A percentile compares a stretch with the other conserved stretches of the same genome.
phyloP scores from a whole-genome alignment of 805 yeast species.

The Cyberlindnera euphorbiiphila region DNA sequence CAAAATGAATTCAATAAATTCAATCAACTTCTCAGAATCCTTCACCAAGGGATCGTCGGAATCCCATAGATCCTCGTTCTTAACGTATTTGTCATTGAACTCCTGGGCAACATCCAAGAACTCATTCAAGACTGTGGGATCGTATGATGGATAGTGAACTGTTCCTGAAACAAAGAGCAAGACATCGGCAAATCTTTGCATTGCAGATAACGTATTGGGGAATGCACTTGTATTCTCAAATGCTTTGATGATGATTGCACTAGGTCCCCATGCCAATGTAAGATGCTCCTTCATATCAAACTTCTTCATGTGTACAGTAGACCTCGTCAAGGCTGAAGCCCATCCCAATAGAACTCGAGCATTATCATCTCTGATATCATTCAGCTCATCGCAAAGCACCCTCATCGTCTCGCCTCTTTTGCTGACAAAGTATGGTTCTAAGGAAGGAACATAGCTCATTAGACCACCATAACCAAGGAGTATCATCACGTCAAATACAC shows the following conservation, averaged over 20 bases:
- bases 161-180: slow-evolving; percentile 16
- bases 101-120: slow-evolving; percentile 15
- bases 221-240: slow-evolving; percentile 17
- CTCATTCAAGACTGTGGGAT: slow-evolving; percentile 18
- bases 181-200: slow-evolving; percentile 21
- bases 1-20: slow-evolving; percentile 9
- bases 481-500: slow-evolving; percentile 14
- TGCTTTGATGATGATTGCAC: slow-evolving; percentile 13
- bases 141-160: slow-evolving; percentile 23
- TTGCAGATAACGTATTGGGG: slow-evolving; percentile 10
- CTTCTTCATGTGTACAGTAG: slow-evolving; percentile 12
- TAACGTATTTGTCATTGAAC: slow-evolving; percentile 18
- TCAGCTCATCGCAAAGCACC: slow-evolving; percentile 7
- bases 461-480: slow-evolving; percentile 17
- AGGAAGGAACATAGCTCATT: slow-evolving; percentile 3
- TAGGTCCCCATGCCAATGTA: slow-evolving; percentile 21
- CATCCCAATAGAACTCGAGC: slow-evolving; percentile 9
- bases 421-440: slow-evolving; percentile 10
- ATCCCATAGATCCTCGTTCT: slow-evolving; percentile 7
- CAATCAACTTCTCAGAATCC: slow-evolving; percentile 9
- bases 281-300: slow-evolving; percentile 17
- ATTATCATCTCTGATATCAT: slow-evolving; percentile 17
- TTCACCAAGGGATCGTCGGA: slow-evolving; percentile 7
- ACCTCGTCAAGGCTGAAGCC: slow-evolving; percentile 10
- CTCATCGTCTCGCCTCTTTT: slow-evolving; percentile 20